phyloP scores from a whole-genome alignment of 1,284 basidiomycete species.

The Lignosus rhinocerotis region DNA sequence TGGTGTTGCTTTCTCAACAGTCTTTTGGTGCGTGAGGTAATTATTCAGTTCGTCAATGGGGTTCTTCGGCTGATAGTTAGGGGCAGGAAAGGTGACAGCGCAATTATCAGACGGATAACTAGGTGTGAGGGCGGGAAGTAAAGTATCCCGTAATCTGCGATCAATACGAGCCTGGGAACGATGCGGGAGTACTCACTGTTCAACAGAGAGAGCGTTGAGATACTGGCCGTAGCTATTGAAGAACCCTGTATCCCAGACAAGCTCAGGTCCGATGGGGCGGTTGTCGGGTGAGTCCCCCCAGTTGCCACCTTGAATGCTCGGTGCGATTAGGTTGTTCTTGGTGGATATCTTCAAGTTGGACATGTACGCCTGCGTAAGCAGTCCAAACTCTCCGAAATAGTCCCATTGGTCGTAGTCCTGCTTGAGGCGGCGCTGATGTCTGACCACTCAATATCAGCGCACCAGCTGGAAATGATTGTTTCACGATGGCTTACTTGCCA shows the following conservation, averaged over 20 bases:
- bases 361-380: slow-evolving; percentile 40
- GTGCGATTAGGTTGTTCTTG: slow-evolving; percentile 21
- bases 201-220: slow-evolving; percentile 43
- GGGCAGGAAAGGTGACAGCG: slow-evolving; percentile 28
- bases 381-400: slow-evolving; percentile 42
- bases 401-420: slow-evolving; percentile 1
- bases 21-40: slow-evolving; percentile 59
- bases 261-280: slow-evolving; percentile 28
- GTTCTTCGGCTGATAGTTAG: slow-evolving; percentile 27
- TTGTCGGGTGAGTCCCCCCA: slow-evolving; percentile 10
- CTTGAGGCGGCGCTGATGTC: slow-evolving; percentile 18
- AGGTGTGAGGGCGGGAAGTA: neutral
- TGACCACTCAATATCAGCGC: neutral
- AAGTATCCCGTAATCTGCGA: neutral
- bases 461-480: neutral
- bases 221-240: slow-evolving; percentile 31
- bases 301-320: slow-evolving; percentile 12
- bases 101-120: slow-evolving; percentile 46
- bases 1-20: slow-evolving; percentile 40
- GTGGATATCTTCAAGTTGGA: slow-evolving; percentile 34
- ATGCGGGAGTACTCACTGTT: slow-evolving; percentile 38
- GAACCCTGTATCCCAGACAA: slow-evolving; percentile 48
- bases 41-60: slow-evolving; percentile 52
- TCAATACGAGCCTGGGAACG: neutral
- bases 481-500: slow-evolving; percentile 1